Base-by-base conservation (phyloP, 345 rosid genomes). In the Schrenkiella parvula region DNA sequence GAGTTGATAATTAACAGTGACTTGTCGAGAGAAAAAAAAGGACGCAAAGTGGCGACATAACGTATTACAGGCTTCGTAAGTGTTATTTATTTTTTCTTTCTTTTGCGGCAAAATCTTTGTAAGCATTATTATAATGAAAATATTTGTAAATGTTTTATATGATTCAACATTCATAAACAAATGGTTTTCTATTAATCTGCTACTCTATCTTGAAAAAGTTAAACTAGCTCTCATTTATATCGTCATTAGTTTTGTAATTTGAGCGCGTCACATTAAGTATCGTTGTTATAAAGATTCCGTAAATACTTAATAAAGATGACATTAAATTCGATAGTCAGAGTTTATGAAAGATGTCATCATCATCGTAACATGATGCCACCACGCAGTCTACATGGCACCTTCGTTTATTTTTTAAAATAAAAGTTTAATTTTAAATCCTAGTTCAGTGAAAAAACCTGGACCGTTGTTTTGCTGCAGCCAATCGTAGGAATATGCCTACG, bases 331-430 rank as follows among this genome's bases (percentile, higher is more conserved):
- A 23, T 18, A 64, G 15, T 23, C 51, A 29, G 39, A 37, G 26
- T 66, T 50, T 18, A 18, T 34, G 56, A 51, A 74, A 41, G 47
- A 60, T 67, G 73, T 60, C 78, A 51, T 75, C 79, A 75, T 75
- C 64, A 62, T 62, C 17, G 31, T 7, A 35, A 62, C 79, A 75
- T 68, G 43, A 75, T 68, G 79, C 32, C 68, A 41, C 50, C 64
- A 57, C 66, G 14, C n/a, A 14, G 10, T 44, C 54, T 28, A 44
- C 52, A 66, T 47, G 39, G 50, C 31, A 66, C 38, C 61, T 65
- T 66, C 52, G 15, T 57, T 37, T 37, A 34, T 4, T 11, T 12
- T 43, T 1, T 9, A 19, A 35, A 9, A 25, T 14, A 15, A 26
- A 9, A n/a, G 15, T 42, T 21, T 21, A 29, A 25, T 18, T 71